Evolutionary conservation across 108 stramenopile species (phyloP).

Genomic region (Stephanodiscus triporus): DNA sequence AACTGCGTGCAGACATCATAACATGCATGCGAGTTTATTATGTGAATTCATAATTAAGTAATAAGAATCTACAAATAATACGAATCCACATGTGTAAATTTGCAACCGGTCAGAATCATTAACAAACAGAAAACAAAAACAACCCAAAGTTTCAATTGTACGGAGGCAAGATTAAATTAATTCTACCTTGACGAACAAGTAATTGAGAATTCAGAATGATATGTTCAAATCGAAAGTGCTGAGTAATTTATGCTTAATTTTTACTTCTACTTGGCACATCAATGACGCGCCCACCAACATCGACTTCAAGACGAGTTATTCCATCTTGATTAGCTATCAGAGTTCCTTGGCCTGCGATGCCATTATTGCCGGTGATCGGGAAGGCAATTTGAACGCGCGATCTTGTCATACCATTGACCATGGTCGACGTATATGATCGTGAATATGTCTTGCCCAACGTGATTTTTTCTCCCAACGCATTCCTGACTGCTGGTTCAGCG

Average conservation of each 20-base stretch:
- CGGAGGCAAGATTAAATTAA: too few species aligned
- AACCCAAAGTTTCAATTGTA: too few species aligned
- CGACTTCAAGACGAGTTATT: constrained; percentile 3
- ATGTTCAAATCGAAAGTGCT: too few species aligned
- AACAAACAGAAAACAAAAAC: too few species aligned
- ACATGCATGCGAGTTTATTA: too few species aligned
- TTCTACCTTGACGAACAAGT: too few species aligned
- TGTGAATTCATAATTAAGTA: too few species aligned
- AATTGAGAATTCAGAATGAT: too few species aligned
- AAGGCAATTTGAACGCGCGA: constrained; percentile 6
- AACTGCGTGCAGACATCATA: too few species aligned
- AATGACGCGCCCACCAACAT: constrained; percentile 13
- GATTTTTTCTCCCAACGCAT: constrained; percentile 12
- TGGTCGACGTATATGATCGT: constrained; percentile 5
- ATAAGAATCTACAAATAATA: too few species aligned
- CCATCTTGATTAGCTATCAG: constrained; percentile 15
- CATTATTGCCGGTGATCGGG: not conserved
- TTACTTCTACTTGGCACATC: not conserved
- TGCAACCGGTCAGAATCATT: too few species aligned
- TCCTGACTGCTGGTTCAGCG: constrained; percentile 12
- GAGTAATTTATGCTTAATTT: not conserved
- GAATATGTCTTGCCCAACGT: constrained; percentile 8
- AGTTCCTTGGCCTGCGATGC: not conserved
- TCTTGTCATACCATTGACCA: constrained; percentile 21
- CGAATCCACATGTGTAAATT: too few species aligned